These are phyloP conservation scores for Gymnopus androsaceus DNA, from an alignment of 1,284 basidiomycete genomes.

Conservation along the genomic window DNA sequence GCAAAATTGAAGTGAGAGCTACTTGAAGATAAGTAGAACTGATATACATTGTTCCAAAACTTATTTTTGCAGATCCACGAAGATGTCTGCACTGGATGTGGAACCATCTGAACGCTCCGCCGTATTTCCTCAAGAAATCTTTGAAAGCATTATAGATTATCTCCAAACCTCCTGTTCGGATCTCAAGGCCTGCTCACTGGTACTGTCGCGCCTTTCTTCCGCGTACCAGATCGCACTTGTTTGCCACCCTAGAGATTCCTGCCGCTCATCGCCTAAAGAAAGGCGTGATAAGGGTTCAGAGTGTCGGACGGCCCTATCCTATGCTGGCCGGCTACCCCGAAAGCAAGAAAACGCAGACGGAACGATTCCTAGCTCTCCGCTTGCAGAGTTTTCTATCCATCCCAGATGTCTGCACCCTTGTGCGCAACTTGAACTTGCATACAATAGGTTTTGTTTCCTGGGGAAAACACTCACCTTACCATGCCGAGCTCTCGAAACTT, in stretches of 20 bases:
- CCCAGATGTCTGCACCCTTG: background rate
- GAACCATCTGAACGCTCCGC: too few species aligned
- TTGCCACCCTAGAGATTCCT: background rate
- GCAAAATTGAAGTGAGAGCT: too few species aligned
- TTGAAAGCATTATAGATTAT: background rate
- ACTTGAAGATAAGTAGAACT: too few species aligned
- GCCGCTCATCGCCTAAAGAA: background rate
- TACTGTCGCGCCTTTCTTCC: background rate
- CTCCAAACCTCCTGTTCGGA: background rate
- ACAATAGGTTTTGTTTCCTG: background rate
- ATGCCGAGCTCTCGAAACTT: background rate
- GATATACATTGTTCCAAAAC: too few species aligned
- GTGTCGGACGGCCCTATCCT: background rate
- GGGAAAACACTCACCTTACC: background rate
- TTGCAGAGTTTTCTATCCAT: background rate
- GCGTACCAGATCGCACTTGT: background rate
- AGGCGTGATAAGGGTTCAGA: background rate
- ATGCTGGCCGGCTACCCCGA: too few species aligned
- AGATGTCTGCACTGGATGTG: too few species aligned
- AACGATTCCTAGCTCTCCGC: background rate
- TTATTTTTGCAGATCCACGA: too few species aligned
- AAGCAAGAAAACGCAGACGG: too few species aligned
- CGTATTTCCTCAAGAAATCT: background rate
- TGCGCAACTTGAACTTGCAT: background rate
- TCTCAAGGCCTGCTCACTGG: background rate